Conservation (phyloP, 208 protist genomes). For the Sergeia podlipaevii region DNA sequence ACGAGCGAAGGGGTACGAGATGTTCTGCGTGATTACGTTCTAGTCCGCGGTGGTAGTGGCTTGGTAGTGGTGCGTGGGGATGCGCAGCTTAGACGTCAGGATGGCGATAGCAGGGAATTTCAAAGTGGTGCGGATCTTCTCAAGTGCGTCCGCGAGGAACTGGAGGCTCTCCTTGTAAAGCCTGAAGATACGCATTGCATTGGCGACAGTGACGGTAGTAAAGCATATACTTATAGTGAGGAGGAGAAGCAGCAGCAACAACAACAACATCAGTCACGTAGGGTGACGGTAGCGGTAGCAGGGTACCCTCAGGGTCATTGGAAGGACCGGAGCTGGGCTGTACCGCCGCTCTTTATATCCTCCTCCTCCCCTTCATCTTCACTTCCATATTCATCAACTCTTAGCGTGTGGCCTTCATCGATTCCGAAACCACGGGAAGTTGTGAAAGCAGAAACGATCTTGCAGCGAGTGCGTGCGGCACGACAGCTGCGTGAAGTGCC, state of each 20-base stretch:
- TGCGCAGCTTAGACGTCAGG: background rate
- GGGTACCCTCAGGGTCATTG: conserved; percentile 51
- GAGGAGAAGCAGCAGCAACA: too few species aligned
- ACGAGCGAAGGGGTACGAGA: conserved; percentile 4
- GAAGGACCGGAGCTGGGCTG: conserved; percentile 20
- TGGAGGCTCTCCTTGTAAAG: too few species aligned
- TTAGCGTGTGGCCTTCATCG: too few species aligned
- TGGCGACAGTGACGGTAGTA: too few species aligned
- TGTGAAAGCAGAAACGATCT: too few species aligned
- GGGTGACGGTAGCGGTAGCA: conserved; percentile 13
- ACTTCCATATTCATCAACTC: too few species aligned
- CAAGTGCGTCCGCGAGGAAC: conserved; percentile 3
- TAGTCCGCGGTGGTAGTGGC: conserved; percentile 4
- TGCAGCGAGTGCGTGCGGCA: conserved; percentile 9
- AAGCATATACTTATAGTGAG: too few species aligned
- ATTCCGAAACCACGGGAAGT: too few species aligned
- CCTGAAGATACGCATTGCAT: too few species aligned
- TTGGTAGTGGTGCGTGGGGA: conserved; percentile 36
- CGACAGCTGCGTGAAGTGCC: conserved; percentile 13
- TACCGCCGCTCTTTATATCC: background rate
- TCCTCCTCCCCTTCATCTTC: background rate
- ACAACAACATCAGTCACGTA: too few species aligned
- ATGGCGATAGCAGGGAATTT: background rate
- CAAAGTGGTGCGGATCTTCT: conserved; percentile 17
- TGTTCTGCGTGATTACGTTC: conserved; percentile 10